These are phyloP conservation scores for Sutorius australiensis DNA, from an alignment of 768 basidiomycete genomes.

Conservation along the genomic window DNA sequence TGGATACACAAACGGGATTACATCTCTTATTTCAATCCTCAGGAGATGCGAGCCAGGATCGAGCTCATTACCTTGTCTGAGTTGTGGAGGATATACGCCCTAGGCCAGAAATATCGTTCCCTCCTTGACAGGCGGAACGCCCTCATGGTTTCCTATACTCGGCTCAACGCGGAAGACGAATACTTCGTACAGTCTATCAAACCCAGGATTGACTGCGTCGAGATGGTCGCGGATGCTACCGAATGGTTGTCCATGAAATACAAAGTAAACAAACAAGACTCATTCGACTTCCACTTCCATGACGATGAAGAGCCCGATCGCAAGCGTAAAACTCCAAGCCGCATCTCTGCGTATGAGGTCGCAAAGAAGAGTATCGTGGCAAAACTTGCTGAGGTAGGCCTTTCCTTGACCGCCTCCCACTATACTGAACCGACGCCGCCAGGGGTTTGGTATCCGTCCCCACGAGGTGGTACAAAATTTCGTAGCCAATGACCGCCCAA, in stretches of 20 bases:
- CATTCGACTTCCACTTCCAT: constrained; percentile 61
- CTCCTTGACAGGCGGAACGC: constrained; percentile 69
- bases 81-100: constrained; percentile 85
- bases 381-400: constrained; percentile 73
- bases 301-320: constrained; percentile 58
- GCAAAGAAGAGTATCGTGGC: constrained; percentile 75
- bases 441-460: constrained; percentile 84
- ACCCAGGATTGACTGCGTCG: constrained; percentile 71
- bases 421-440: neutral
- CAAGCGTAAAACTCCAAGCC: constrained; percentile 79
- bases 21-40: constrained; percentile 75
- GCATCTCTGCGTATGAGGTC: constrained; percentile 79
- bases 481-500: constrained; percentile 50
- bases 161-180: constrained; percentile 64
- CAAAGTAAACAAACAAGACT: constrained; percentile 65
- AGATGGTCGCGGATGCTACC: constrained; percentile 84
- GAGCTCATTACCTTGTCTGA: constrained; percentile 77
- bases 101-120: constrained; percentile 89
- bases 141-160: constrained; percentile 60
- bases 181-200: constrained; percentile 73
- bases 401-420: neutral
- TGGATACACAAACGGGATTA: constrained; percentile 93
- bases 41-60: constrained; percentile 54
- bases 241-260: constrained; percentile 90
- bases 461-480: constrained; percentile 87